phyloP scores from a whole-genome alignment of 2,329 filamentous ascomycete genomes.

The Trichoderma sp. region DNA sequence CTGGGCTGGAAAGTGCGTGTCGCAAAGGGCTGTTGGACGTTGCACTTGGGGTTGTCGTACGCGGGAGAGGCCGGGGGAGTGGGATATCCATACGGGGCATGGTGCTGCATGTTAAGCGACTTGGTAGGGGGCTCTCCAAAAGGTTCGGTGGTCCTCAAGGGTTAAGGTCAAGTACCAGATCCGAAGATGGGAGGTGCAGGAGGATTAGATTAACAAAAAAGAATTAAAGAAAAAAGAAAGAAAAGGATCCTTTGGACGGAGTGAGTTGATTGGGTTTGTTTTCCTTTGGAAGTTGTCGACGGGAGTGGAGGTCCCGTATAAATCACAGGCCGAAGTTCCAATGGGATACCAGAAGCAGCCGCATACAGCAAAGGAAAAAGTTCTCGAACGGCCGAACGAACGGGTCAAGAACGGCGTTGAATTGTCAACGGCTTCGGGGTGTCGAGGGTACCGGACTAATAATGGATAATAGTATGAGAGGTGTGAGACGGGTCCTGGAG shows the following conservation, averaged over 20 bases:
- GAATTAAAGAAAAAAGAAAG: not conserved
- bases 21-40: conserved; percentile 39
- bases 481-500: conserved; percentile 25
- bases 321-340: conserved; percentile 16
- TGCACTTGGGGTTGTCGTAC: conserved; percentile 52
- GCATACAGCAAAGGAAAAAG: conserved; percentile 19
- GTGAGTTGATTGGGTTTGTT: not conserved
- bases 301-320: not conserved
- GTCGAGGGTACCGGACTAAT: not conserved
- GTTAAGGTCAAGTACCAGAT: conserved; percentile 8
- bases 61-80: conserved; percentile 59
- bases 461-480: not conserved
- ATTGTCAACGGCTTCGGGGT: conserved; percentile 15
- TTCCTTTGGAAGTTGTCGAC: conserved; percentile 5
- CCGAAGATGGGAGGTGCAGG: not conserved
- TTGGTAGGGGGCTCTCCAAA: conserved; percentile 6
- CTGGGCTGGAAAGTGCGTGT: conserved; percentile 45
- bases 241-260: not conserved
- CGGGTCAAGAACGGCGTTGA: conserved; percentile 43
- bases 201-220: conserved; percentile 1
- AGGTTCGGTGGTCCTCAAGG: not conserved
- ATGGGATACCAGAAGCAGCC: conserved; percentile 23
- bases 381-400: conserved; percentile 51
- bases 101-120: conserved; percentile 58
- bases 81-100: conserved; percentile 57